phyloP scores from a whole-genome alignment of 306 rosid species.

The Vigna hirtella region DNA sequence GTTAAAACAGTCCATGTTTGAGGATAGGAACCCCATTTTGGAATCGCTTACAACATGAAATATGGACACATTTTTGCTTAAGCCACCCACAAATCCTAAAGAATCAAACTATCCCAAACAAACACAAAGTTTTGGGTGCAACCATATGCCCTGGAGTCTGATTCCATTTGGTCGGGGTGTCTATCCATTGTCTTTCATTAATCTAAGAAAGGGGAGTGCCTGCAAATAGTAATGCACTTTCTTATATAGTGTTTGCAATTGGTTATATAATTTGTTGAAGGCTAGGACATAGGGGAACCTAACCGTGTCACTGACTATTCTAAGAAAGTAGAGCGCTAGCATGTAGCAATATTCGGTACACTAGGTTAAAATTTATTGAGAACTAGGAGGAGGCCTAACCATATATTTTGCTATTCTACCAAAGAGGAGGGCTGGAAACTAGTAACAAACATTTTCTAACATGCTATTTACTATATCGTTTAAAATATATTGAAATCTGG shows the following conservation, averaged over 20 bases:
- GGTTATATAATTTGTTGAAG: too few relatives aligned
- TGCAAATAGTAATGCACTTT: too few relatives aligned
- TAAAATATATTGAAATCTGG: too few relatives aligned
- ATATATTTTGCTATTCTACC: not conserved
- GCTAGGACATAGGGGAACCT: not conserved
- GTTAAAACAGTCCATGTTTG: not conserved
- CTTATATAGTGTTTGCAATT: too few relatives aligned
- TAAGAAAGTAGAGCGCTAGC: not conserved
- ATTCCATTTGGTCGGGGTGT: not conserved
- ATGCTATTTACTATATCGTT: too few relatives aligned
- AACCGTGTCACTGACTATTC: not conserved
- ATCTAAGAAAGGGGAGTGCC: too few relatives aligned
- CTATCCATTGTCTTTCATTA: too few relatives aligned
- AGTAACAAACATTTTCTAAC: too few relatives aligned
- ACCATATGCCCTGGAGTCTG: conserved; percentile 1
- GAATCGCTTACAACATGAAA: conserved; percentile 1
- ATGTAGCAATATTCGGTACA: too few relatives aligned
- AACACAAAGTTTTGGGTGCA: not conserved
- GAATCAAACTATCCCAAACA: not conserved
- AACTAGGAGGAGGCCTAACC: not conserved
- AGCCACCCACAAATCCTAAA: not conserved
- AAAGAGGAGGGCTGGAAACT: too few relatives aligned
- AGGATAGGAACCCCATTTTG: conserved; percentile 33
- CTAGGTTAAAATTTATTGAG: too few relatives aligned
- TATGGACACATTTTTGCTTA: not conserved